phyloP scores from a whole-genome alignment of 441 rosid genomes.

The Lepidium campestre region DNA sequence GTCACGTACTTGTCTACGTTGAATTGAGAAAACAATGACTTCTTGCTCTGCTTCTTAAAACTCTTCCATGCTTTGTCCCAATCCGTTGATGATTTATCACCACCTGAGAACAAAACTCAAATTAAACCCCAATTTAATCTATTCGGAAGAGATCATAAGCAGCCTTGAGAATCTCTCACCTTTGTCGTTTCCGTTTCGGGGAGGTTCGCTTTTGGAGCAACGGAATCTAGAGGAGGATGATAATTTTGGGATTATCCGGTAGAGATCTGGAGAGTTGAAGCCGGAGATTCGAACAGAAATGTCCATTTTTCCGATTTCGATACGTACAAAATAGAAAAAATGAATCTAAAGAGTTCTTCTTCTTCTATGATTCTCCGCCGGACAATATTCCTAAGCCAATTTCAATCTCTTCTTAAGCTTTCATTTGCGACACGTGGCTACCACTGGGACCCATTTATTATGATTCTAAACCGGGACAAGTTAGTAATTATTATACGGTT shows the following conservation, averaged over 20 bases:
- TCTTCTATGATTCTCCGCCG: constrained; percentile 22
- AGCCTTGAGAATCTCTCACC: constrained; percentile 27
- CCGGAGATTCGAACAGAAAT: constrained; percentile 32
- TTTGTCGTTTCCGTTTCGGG: constrained; percentile 31
- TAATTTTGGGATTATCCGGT: constrained; percentile 15
- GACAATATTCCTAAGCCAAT: constrained; percentile 23
- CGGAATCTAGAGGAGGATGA: constrained; percentile 23
- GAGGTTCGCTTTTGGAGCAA: constrained; percentile 45
- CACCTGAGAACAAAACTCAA: background rate
- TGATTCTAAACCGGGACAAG: background rate
- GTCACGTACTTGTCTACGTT: constrained; percentile 72
- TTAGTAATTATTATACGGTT: background rate
- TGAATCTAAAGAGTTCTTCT: background rate
- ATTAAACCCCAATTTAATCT: background rate
- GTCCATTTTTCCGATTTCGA: constrained; percentile 36
- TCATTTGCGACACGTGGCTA: constrained; percentile 13
- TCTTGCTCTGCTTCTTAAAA: constrained; percentile 80
- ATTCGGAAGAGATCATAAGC: background rate
- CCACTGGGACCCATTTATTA: background rate
- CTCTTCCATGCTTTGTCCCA: constrained; percentile 93
- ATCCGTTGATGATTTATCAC: constrained; percentile 46
- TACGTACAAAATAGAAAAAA: background rate
- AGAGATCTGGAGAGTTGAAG: constrained; percentile 24
- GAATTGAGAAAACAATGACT: constrained; percentile 53
- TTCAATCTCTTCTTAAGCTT: constrained; percentile 2